Evolutionary conservation across 768 basidiomycete species (phyloP).

Genomic region (Suillus bovinus): DNA sequence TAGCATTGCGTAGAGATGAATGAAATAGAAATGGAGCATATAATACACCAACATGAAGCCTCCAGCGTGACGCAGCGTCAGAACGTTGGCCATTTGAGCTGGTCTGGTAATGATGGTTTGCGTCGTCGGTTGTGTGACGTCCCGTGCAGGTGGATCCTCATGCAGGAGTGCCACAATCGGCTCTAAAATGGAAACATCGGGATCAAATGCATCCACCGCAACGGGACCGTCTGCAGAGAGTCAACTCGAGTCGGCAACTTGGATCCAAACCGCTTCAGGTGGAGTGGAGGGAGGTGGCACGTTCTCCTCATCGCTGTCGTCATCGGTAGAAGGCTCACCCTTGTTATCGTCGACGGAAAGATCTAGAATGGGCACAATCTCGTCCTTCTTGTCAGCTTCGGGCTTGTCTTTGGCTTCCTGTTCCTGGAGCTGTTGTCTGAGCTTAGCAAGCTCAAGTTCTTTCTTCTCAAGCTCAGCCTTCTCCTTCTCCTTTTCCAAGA

Average conservation of each 20-base stretch:
- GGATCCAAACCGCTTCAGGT: constrained; percentile 32
- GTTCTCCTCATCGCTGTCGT: constrained; percentile 45
- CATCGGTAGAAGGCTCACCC: constrained; percentile 35
- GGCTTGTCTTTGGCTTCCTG: constrained; percentile 53
- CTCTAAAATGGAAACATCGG: constrained; percentile 26
- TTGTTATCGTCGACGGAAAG: constrained; percentile 25
- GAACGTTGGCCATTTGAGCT: constrained; percentile 23
- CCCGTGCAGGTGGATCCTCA: constrained; percentile 25
- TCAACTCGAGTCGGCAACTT: constrained; percentile 31
- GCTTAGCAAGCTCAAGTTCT: constrained; percentile 55
- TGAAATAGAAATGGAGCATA: constrained; percentile 45
- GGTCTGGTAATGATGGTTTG: constrained; percentile 24
- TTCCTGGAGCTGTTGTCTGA: constrained; percentile 51
- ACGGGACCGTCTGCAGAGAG: constrained; percentile 23
- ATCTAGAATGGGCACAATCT: constrained; percentile 14
- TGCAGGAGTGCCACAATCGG: constrained; percentile 17
- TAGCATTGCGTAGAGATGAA: constrained; percentile 44
- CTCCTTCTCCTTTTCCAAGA: constrained; percentile 50
- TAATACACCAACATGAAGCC: constrained; percentile 38
- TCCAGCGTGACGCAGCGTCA: constrained; percentile 35
- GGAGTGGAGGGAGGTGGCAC: constrained; percentile 33
- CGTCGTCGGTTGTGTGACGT: constrained; percentile 21
- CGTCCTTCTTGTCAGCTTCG: constrained; percentile 46
- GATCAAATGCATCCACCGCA: constrained; percentile 19
- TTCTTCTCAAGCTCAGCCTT: constrained; percentile 68